These are phyloP conservation scores for Acanthamoeba lugdunensis DNA, from an alignment of 208 protist genomes.

Conservation along the genomic window DNA sequence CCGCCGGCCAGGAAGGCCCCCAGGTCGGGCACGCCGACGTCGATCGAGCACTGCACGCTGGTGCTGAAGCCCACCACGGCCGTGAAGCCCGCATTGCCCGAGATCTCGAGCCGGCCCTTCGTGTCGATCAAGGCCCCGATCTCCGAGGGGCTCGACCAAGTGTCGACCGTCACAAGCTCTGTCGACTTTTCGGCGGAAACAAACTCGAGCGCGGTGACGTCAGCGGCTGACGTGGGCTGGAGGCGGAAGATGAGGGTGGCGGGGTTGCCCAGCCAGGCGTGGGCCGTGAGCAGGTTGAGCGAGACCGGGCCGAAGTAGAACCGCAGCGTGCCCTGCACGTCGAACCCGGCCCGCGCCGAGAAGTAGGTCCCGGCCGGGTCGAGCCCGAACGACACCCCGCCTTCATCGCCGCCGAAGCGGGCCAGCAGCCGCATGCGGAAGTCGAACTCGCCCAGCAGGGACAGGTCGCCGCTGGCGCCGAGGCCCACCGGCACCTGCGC, in stretches of 20 bases:
- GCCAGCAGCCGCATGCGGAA: not conserved
- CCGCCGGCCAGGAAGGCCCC: constrained; percentile 11
- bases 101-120: not conserved
- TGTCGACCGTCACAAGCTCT: not conserved
- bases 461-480: not conserved
- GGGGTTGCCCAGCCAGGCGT: constrained; percentile 25
- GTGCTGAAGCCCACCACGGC: constrained; percentile 38
- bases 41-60: not conserved
- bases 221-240: not conserved
- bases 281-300: not conserved
- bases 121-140: not conserved
- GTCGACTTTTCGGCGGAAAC: not conserved
- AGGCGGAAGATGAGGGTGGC: not conserved
- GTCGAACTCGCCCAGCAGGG: not conserved
- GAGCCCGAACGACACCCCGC: not conserved
- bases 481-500: not conserved
- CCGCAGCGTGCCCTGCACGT: not conserved
- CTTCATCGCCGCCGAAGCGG: too few species aligned
- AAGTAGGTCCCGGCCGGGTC: constrained; percentile 26
- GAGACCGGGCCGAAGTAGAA: constrained; percentile 13
- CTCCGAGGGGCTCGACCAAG: not conserved
- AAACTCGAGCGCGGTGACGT: not conserved
- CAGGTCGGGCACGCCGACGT: not conserved
- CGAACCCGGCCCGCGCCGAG: not conserved
- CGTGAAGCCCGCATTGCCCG: constrained; percentile 24